These are phyloP conservation scores for Rhizopus microsporus DNA, from an alignment of 371 early-diverging fungal species.

Conservation along the genomic window DNA sequence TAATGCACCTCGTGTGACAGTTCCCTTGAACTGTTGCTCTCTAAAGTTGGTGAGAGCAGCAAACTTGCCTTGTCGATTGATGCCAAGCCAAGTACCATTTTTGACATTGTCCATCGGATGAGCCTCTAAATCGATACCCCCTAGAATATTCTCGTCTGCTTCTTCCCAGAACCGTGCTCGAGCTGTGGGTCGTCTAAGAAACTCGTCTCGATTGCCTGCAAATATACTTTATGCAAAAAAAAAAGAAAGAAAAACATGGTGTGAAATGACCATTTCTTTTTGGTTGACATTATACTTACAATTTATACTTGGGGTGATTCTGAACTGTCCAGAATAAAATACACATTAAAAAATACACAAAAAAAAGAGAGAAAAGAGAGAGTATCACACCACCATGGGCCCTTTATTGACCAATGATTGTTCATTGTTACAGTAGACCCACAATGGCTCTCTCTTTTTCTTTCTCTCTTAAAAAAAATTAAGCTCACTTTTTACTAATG, in stretches of 20 bases:
- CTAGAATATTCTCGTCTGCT: constrained; percentile 37
- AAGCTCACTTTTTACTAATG: too few species aligned
- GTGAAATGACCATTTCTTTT: not conserved
- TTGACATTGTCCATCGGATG: constrained; percentile 19
- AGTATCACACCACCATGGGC: too few species aligned
- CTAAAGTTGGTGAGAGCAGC: constrained; percentile 62
- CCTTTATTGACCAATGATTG: too few species aligned
- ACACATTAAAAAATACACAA: constrained; percentile 43
- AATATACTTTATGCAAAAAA: constrained; percentile 43
- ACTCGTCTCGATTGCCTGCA: constrained; percentile 66
- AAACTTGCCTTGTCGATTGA: constrained; percentile 52
- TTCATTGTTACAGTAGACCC: too few species aligned
- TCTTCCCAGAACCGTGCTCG: constrained; percentile 58
- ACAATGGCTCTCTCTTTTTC: too few species aligned
- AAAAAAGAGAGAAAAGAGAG: not conserved
- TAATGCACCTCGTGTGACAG: constrained; percentile 54
- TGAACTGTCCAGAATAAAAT: constrained; percentile 61
- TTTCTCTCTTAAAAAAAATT: too few species aligned
- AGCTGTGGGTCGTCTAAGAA: constrained; percentile 48
- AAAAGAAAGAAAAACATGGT: not conserved
- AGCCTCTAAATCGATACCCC: constrained; percentile 44
- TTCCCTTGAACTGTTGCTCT: constrained; percentile 44
- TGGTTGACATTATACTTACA: constrained; percentile 30
- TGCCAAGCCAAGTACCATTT: constrained; percentile 64
- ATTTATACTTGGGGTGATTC: constrained; percentile 54